Percentiles rank a stretch among this genome's conserved stretches.
Evolutionary conservation across 2,329 filamentous ascomycete species (phyloP).

Genomic region (Simplicillium aogashimaense): DNA sequence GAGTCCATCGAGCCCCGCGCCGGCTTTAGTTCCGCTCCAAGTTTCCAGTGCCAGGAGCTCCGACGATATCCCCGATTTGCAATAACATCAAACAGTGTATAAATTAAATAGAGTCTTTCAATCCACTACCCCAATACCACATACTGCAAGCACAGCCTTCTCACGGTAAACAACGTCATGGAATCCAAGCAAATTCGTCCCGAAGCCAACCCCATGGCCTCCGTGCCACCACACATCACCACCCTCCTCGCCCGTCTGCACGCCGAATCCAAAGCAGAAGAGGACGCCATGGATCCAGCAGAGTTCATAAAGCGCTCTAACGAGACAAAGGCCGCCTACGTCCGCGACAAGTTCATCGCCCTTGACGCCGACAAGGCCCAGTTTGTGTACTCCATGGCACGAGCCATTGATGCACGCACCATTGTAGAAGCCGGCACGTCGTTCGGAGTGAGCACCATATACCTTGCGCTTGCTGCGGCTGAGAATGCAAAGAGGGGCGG

Average conservation of each 20-base stretch:
- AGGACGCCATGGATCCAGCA: constrained; percentile 6
- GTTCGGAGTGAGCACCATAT: constrained; percentile 49
- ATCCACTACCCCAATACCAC: not conserved
- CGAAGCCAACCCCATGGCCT: constrained; percentile 6
- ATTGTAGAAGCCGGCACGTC: constrained; percentile 48
- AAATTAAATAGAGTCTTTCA: not conserved
- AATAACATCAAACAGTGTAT: constrained; percentile 1
- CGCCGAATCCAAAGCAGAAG: constrained; percentile 8
- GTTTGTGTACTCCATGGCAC: constrained; percentile 39
- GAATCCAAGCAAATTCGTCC: not conserved
- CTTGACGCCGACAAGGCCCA: constrained; percentile 44
- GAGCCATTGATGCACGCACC: constrained; percentile 31
- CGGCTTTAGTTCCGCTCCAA: too few species aligned
- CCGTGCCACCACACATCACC: constrained; percentile 6
- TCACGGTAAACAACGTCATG: too few species aligned
- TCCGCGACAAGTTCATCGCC: constrained; percentile 44
- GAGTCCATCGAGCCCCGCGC: too few species aligned
- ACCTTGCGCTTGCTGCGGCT: constrained; percentile 42
- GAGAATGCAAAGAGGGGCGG: constrained; percentile 21
- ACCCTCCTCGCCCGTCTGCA: constrained; percentile 9
- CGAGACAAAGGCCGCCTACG: constrained; percentile 13
- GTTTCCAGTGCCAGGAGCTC: too few species aligned
- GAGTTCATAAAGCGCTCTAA: constrained; percentile 13
- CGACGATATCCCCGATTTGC: not conserved
- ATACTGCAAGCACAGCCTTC: too few species aligned